Base-by-base conservation (phyloP, 1,284 basidiomycete species). In the Microbotryum silenes-acaulis region DNA sequence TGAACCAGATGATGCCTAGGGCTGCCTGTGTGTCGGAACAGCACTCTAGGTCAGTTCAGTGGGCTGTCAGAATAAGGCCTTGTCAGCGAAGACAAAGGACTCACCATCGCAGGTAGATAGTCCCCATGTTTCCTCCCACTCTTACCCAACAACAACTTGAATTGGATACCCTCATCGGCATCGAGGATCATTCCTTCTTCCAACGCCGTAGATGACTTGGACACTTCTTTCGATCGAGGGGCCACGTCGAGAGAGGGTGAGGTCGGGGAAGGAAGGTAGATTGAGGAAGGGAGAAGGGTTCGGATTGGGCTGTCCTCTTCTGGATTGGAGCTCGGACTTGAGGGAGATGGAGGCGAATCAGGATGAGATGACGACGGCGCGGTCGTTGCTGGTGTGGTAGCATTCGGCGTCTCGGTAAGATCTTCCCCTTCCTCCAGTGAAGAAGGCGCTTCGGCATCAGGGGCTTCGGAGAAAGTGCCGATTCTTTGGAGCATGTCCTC, bases 1-100 rank as follows among this genome's bases (percentile, higher is more conserved):
- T 72, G 62, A 75, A 65, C 75, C 75, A 76, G 42, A 68, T 64
- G 66, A 74, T 70, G 6, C 74, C 74, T 2, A 74, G 69, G 0
- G 71, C 62, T 14, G 73, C 70, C 51, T 70, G 57, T 10, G 21
- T 1, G 6, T 4, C 10, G 16, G 7, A 18, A 42, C 2, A 16
- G n/a, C 16, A 51, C 33, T 16, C 53, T 16, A 54, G 55, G 25
- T 23, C 23, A 1, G 55, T 31, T 23, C 23, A 1, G 37, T 42
- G 37, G 12, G 16, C 12, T 18, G 37, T 16, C 16, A 12, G 37
- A 42, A 42, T 18, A 42, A 5, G 37, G 37, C 37, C 12, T 14
- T 42, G 16, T 18, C 14, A 20, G 37, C 37, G 31, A 25, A 18
- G n/a, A 37, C 42, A 25, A 14, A 12, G 21, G 47, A 57, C 66